phyloP scores from a whole-genome alignment of 1,284 basidiomycete species.

The Termitomyces sp. region DNA sequence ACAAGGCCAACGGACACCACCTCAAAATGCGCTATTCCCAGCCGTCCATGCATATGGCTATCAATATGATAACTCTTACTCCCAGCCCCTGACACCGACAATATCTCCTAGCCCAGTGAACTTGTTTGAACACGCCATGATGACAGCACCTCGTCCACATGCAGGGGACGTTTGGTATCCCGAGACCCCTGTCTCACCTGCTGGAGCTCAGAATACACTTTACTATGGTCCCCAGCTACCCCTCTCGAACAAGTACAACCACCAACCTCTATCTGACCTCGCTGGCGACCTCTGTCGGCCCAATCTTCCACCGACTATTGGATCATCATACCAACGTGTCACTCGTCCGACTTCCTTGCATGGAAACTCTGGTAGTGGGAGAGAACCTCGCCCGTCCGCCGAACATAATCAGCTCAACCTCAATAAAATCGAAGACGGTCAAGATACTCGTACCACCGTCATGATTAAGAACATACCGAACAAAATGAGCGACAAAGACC shows the following conservation, averaged over 20 bases:
- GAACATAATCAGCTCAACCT: conserved; percentile 70
- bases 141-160: conserved; percentile 7
- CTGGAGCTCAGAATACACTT: conserved; percentile 1
- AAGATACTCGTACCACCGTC: conserved; percentile 77
- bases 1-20: conserved; percentile 9
- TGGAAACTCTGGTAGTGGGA: background rate
- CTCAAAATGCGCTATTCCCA: conserved; percentile 6
- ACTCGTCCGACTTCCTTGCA: conserved; percentile 1
- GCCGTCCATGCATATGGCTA: conserved; percentile 16
- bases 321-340: conserved; percentile 4
- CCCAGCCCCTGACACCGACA: conserved; percentile 11
- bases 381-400: conserved; percentile 20
- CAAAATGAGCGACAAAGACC: conserved; percentile 77
- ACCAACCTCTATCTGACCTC: conserved; percentile 1
- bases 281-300: conserved; percentile 2
- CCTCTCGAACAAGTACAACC: conserved; percentile 3
- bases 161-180: conserved; percentile 11
- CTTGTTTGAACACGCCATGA: conserved; percentile 24
- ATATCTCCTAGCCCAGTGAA: conserved; percentile 19
- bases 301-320: conserved; percentile 1
- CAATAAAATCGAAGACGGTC: conserved; percentile 64
- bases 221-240: conserved; percentile 9
- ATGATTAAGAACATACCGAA: conserved; percentile 90
- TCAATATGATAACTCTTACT: conserved; percentile 19
- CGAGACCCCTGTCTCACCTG: conserved; percentile 4